A percentile compares a stretch with the other conserved stretches of the same genome.
phyloP scores from a whole-genome alignment of 2,329 filamentous ascomycete species.

The Raffaelea ambrosiae region DNA sequence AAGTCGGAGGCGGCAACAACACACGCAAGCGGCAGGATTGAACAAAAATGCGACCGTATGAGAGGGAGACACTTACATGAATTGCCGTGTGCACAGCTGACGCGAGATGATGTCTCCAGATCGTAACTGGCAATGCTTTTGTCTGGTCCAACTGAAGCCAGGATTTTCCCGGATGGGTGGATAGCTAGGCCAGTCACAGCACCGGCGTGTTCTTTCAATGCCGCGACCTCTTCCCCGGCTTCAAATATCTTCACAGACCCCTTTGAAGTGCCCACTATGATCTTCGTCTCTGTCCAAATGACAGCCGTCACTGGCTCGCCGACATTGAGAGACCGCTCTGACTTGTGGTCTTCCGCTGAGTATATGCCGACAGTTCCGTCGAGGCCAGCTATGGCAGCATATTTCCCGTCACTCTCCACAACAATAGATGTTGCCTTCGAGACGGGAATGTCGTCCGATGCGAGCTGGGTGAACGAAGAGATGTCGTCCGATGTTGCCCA shows the following conservation, averaged over 20 bases:
- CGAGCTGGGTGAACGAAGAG: slow-evolving; percentile 33
- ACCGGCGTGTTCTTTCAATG: slow-evolving; percentile 75
- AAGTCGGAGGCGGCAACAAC: background rate
- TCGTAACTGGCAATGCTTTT: slow-evolving; percentile 94
- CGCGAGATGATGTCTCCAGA: slow-evolving; percentile 54
- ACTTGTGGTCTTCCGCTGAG: slow-evolving; percentile 57
- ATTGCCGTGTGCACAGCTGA: slow-evolving; percentile 73
- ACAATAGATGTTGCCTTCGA: slow-evolving; percentile 40
- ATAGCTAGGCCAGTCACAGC: slow-evolving; percentile 67
- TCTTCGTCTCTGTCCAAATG: slow-evolving; percentile 57
- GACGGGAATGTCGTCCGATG: slow-evolving; percentile 38
- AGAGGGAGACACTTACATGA: slow-evolving; percentile 57
- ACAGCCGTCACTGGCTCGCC: slow-evolving; percentile 59
- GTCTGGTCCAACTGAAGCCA: slow-evolving; percentile 82
- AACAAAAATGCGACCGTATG: no score
- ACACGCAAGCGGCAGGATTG: background rate
- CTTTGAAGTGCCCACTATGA: slow-evolving; percentile 65
- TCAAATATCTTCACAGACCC: slow-evolving; percentile 77
- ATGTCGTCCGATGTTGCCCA: slow-evolving; percentile 76
- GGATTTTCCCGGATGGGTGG: slow-evolving; percentile 73
- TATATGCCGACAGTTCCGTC: slow-evolving; percentile 69
- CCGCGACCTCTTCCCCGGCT: slow-evolving; percentile 57
- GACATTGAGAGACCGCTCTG: slow-evolving; percentile 59
- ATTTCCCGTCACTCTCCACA: slow-evolving; percentile 39
- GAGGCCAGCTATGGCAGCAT: slow-evolving; percentile 67